These are phyloP conservation scores for Mentha longifolia DNA, from an alignment of 257 asterid genomes.

Conservation along the genomic window DNA sequence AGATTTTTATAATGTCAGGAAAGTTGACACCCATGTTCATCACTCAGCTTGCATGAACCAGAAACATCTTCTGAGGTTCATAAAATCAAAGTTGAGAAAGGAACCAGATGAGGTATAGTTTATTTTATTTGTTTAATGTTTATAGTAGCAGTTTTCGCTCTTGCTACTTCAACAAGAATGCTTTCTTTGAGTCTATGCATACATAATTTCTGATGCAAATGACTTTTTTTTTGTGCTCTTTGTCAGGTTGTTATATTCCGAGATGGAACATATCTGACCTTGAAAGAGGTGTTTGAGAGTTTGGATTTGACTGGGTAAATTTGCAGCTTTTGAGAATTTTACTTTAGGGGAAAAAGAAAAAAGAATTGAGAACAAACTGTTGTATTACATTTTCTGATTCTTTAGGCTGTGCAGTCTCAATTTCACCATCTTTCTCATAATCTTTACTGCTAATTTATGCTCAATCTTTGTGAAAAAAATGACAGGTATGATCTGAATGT, in stretches of 20 bases:
- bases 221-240: conserved; percentile 21
- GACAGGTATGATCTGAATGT: conserved; percentile 95
- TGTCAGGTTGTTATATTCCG: conserved; percentile 91
- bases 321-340: conserved; percentile 32
- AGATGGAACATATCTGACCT: conserved; percentile 88
- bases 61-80: conserved; percentile 92
- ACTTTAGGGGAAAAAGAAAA: conserved; percentile 10
- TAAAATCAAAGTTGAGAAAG: conserved; percentile 92
- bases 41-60: conserved; percentile 99
- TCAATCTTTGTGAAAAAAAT: conserved; percentile 26
- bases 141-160: conserved; percentile 13
- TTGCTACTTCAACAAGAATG: conserved; percentile 9
- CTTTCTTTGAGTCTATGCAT: conserved; percentile 19
- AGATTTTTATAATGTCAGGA: conserved; percentile 95
- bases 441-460: conserved; percentile 26
- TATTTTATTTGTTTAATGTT: conserved; percentile 20
- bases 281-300: conserved; percentile 95
- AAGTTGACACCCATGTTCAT: conserved; percentile 98
- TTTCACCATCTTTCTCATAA: conserved; percentile 7
- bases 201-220: too few relatives aligned
- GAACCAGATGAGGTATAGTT: conserved; percentile 91
- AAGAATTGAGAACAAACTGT: conserved; percentile 7
- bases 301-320: conserved; percentile 92
- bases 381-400: conserved; percentile 24
- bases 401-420: conserved; percentile 14